These are phyloP conservation scores for Phalaenopsis aphrodite DNA, from an alignment of 106 monocot genomes.

Conservation along the genomic window DNA sequence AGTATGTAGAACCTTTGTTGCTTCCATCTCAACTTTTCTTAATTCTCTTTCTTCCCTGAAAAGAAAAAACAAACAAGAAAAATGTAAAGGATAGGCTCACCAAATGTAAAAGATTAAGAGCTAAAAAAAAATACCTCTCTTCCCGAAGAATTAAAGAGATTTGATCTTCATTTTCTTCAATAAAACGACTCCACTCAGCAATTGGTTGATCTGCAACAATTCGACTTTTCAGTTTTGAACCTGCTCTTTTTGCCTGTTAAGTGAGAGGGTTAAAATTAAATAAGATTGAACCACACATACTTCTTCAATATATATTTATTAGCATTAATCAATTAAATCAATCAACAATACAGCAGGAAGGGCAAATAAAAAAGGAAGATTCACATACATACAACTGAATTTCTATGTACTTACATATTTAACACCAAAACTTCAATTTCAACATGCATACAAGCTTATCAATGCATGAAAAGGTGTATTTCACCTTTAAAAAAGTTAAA, in stretches of 20 bases:
- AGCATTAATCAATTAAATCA: background rate
- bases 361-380: background rate
- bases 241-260: constrained; percentile 81
- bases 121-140: constrained; percentile 59
- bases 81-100: background rate
- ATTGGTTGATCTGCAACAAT: constrained; percentile 80
- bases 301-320: background rate
- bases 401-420: too few relatives aligned
- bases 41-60: constrained; percentile 73
- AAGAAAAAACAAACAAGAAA: background rate
- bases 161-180: constrained; percentile 88
- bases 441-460: too few relatives aligned
- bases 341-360: background rate
- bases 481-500: too few relatives aligned
- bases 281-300: background rate
- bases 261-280: background rate
- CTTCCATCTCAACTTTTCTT: constrained; percentile 98
- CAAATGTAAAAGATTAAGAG: constrained; percentile 2
- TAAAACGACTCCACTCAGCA: constrained; percentile 57
- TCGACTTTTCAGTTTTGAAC: constrained; percentile 71
- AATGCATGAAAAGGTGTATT: too few relatives aligned
- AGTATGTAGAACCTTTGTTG: constrained; percentile 52
- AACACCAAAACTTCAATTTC: too few relatives aligned
- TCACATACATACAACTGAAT: too few relatives aligned
- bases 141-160: constrained; percentile 63